Percentiles rank a stretch among this genome's conserved stretches.
These are phyloP conservation scores for Choricystis sp. DNA, from an alignment of 139 green algal genomes.

Conservation along the genomic window DNA sequence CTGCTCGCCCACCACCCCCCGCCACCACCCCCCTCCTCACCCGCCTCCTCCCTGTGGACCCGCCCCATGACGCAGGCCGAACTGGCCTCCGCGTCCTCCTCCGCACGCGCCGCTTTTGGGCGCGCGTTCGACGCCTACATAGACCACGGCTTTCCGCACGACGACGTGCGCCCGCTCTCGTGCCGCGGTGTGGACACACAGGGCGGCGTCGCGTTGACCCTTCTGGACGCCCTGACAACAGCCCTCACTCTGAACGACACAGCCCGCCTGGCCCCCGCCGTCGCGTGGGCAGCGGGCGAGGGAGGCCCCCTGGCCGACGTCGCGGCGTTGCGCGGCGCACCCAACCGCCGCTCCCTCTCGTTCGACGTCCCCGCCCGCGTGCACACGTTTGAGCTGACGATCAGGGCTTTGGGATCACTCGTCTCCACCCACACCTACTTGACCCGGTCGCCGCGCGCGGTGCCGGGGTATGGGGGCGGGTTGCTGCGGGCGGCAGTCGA, in stretches of 20 bases:
- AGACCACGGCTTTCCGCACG: slow-evolving; percentile 12
- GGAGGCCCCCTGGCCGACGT: background rate
- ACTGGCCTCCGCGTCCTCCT: background rate
- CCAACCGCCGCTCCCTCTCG: too few relatives aligned
- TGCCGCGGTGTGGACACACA: slow-evolving; percentile 59
- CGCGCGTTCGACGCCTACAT: background rate
- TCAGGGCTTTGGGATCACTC: slow-evolving; percentile 35
- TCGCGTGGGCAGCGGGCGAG: too few relatives aligned
- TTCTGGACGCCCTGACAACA: slow-evolving; percentile 55
- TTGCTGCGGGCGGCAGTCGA: slow-evolving; percentile 42
- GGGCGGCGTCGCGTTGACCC: slow-evolving; percentile 61
- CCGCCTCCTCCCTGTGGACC: background rate
- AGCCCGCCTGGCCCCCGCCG: background rate
- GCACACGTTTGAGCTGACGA: slow-evolving; percentile 54
- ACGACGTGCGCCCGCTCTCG: slow-evolving; percentile 63
- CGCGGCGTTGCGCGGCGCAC: background rate
- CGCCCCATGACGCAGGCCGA: background rate
- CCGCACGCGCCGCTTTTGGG: background rate
- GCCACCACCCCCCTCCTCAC: background rate
- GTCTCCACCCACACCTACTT: slow-evolving; percentile 31
- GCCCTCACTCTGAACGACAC: background rate
- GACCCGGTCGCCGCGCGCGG: background rate
- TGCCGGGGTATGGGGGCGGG: slow-evolving; percentile 25
- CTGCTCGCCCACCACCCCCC: too few relatives aligned
- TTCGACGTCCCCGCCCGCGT: slow-evolving; percentile 41